Base-by-base conservation (phyloP, 2,329 filamentous ascomycete genomes). In the Verticillium longisporum region DNA sequence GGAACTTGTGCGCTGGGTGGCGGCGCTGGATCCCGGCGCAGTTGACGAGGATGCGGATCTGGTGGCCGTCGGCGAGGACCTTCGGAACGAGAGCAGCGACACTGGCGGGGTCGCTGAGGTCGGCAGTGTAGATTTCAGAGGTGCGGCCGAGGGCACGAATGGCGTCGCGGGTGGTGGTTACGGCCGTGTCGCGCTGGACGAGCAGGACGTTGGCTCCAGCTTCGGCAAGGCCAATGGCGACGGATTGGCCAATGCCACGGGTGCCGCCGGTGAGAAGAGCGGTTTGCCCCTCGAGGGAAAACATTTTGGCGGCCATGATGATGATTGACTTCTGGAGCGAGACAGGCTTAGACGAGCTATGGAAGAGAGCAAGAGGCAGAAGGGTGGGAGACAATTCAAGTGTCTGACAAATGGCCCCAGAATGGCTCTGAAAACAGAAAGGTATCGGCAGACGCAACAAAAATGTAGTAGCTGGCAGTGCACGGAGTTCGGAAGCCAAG, bases 1-100 rank as follows among this genome's bases (percentile, higher is more conserved):
- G 91, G 71, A 96, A 96, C 62, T 83, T 74, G 68, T 92, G 85
- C 54, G 88, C 86, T 0, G 90, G 85, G 73, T 95, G 89, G 14
- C 92, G 83, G 64, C 87, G 83, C 74, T 96, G 92, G 71, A 96
- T 93, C 32, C 92, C 92, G 18, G 90, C 92, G 76, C 90, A 94
- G 77, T 93, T 96, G 68, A 96, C 78, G 7, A 96, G 83, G 69
- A 96, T 90, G 70, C 90, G 83, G 65, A 96, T 85, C 70, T 85
- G 70, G 71, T 87, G 81, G 57, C 83, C 83, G 69, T 87, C 84
- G 53, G 79, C 75, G n/a, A 90, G 77, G 61, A 92, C 73, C 21
- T 76, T 75, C 31, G 87, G 83, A 1, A 86, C 77, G 2, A 93
- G 79, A 0, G 76, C 74, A n/a, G 81, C 76, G 60, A 92, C 86